Evolutionary conservation across 371 early-diverging fungal genomes (phyloP).

Genomic region (Apophysomyces variabilis): DNA sequence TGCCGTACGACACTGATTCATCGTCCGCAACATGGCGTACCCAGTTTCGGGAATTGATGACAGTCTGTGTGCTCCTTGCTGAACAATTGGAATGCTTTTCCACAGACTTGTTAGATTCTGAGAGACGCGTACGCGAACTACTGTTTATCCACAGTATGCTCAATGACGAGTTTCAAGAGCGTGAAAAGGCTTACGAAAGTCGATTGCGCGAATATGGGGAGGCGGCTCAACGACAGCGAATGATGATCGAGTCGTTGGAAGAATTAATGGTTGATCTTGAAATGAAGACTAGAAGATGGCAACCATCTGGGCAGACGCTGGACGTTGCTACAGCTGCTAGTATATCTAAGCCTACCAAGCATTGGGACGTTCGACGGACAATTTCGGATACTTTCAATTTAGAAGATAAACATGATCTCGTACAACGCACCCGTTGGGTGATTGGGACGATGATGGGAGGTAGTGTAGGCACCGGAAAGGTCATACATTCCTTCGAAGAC

Average conservation of each 20-base stretch:
- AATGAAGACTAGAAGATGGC: background rate
- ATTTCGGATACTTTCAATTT: background rate
- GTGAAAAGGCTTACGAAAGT: constrained; percentile 35
- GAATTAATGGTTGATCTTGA: constrained; percentile 22
- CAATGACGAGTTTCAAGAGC: constrained; percentile 27
- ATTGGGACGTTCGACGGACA: background rate
- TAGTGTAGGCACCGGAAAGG: constrained; percentile 23
- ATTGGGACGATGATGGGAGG: constrained; percentile 27
- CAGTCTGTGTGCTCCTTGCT: constrained; percentile 35
- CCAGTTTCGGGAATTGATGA: constrained; percentile 30
- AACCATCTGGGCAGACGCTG: background rate
- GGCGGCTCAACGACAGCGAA: constrained; percentile 27
- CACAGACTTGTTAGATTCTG: constrained; percentile 27
- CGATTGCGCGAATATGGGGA: constrained; percentile 31
- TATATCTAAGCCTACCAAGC: background rate
- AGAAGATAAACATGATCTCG: constrained; percentile 8
- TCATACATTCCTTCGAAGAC: constrained; percentile 30
- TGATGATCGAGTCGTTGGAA: constrained; percentile 36
- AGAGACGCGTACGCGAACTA: constrained; percentile 32
- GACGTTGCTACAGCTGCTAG: background rate
- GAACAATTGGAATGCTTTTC: constrained; percentile 37
- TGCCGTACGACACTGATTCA: constrained; percentile 13
- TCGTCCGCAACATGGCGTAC: constrained; percentile 25
- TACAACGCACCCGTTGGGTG: constrained; percentile 20
- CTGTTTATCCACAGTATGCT: constrained; percentile 24